phyloP scores from a whole-genome alignment of 2,329 filamentous ascomycete genomes.

The Stachybotrys chlorohalonatus region DNA sequence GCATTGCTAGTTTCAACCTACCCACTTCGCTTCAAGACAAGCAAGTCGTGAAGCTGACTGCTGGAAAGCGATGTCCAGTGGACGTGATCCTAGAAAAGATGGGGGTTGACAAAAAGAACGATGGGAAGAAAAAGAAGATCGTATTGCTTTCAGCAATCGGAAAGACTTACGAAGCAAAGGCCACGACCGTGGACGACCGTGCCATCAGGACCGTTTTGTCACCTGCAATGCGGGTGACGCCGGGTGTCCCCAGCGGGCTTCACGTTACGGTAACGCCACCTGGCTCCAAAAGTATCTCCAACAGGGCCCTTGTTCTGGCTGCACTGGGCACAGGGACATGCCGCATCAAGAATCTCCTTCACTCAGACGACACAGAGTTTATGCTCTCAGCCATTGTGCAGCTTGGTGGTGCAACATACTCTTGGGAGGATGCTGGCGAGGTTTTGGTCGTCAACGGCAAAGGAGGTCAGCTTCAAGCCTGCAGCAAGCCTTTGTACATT shows the following conservation, averaged over 20 bases:
- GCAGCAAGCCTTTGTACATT: conserved; percentile 71
- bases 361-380: conserved; percentile 94
- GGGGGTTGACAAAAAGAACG: conserved; percentile 98
- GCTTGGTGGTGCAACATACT: conserved; percentile 78
- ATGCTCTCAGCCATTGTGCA: conserved; percentile 89
- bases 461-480: conserved; percentile 76
- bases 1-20: conserved; percentile 86
- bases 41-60: conserved; percentile 70
- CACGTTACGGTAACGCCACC: conserved; percentile 76
- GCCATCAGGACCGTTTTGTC: conserved; percentile 79
- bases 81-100: conserved; percentile 84
- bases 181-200: conserved; percentile 79
- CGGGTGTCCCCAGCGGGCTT: conserved; percentile 57
- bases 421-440: conserved; percentile 92
- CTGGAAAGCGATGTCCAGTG: conserved; percentile 79
- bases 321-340: conserved; percentile 81
- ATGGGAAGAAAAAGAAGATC: conserved; percentile 90
- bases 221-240: conserved; percentile 63
- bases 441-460: conserved; percentile 83
- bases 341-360: conserved; percentile 82
- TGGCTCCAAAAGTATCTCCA: conserved; percentile 96
- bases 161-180: conserved; percentile 75
- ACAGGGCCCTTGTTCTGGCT: conserved; percentile 86
- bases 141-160: conserved; percentile 88
- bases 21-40: conserved; percentile 81